Base-by-base conservation (phyloP, 495 filamentous ascomycete species). In the Friedmanniomyces simplex region DNA sequence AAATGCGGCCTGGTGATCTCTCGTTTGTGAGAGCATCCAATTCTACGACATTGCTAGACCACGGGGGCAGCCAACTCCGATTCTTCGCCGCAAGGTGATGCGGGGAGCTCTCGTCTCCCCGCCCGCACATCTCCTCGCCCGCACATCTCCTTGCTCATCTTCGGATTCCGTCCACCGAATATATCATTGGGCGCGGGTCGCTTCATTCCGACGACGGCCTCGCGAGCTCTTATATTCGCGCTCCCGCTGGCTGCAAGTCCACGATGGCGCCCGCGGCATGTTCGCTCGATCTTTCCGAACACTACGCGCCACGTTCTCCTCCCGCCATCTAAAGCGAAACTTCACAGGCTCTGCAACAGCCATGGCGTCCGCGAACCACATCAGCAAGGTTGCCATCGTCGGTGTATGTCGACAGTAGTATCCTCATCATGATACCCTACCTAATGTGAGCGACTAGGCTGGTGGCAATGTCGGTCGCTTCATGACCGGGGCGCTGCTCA, bases 371-470 rank as follows among this genome's bases (percentile, higher is more conserved):
- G n/a, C n/a, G n/a, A 50, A 50, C 18, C 48, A 50, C 25, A 30
- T 50, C 48, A 50, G 48, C 48, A 50, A 50, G 25, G 48, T 50
- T 10, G 48, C 48, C 11, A 32, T 50, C 48, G 48, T 50, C 18
- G 48, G 48, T 18, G 48, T 50, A 32, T 32, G 48, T 50, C 25
- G 18, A 6, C 10, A 6, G 12, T 50, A 30, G 5, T 47, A 21
- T 8, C 18, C 25, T 26, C 21, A 8, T 4, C 43, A 47, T 50
- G 10, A 6, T 25, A 13, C 20, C 11, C 11, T 13, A 22, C 48
- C 26, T 10, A 50, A 10, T 37, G 10, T 32, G 22, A 16, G n/a
- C 26, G 10, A 10, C 11, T 20, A 50, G 48, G 48, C 48, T 16
- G 48, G 48, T 20, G 48, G 48, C 48, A 50, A 50, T 22, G 48